These are phyloP conservation scores for Punica granatum DNA, from an alignment of 345 rosid genomes.

Conservation along the genomic window DNA sequence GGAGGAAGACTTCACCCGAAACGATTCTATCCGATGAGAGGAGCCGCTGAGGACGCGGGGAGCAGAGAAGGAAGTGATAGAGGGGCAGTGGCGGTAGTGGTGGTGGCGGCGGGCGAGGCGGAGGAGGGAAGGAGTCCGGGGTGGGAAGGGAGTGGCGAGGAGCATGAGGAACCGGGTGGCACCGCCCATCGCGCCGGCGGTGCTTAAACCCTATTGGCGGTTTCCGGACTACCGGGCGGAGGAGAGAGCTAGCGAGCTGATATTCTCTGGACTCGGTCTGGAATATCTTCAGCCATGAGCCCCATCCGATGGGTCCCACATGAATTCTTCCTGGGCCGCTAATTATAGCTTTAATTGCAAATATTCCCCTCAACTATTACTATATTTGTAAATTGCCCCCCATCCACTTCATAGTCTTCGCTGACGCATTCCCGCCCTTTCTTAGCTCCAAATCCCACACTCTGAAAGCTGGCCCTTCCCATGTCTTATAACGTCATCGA, in stretches of 20 bases:
- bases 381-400: neutral
- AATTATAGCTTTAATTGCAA: neutral
- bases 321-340: neutral
- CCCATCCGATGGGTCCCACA: neutral
- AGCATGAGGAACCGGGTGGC: constrained; percentile 55
- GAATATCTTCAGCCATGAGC: neutral
- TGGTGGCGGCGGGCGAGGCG: constrained; percentile 16
- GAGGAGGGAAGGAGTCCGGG: constrained; percentile 7
- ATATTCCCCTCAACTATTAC: neutral
- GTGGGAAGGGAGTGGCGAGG: constrained; percentile 36
- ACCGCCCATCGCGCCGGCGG: constrained; percentile 39
- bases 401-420: neutral
- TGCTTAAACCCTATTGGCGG: constrained; percentile 22
- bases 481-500: neutral
- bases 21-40: constrained; percentile 16
- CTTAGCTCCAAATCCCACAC: neutral
- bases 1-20: constrained; percentile 11
- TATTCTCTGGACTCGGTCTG: neutral
- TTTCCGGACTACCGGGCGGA: neutral
- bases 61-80: constrained; percentile 5
- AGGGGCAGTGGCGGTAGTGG: constrained; percentile 12
- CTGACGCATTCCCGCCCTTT: neutral
- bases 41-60: constrained; percentile 10
- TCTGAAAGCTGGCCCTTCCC: too few relatives aligned
- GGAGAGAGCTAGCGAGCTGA: neutral